Base-by-base conservation (phyloP, 2,329 filamentous ascomycete genomes). In the Rutstroemia sydowiana region DNA sequence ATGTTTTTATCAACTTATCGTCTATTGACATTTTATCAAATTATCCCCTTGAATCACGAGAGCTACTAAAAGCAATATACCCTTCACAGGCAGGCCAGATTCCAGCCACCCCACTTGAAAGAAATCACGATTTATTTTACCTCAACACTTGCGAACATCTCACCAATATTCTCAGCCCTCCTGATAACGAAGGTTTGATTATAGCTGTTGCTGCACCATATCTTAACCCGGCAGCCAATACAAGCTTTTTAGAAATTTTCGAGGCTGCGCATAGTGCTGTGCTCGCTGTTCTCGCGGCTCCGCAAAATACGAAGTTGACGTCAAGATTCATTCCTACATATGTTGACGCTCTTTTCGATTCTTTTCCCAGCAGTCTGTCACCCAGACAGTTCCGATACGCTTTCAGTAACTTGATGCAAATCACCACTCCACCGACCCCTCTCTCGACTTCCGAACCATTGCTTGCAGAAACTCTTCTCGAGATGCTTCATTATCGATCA, bases 111-210 rank as follows among this genome's bases (percentile, higher is more conserved):
- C 81, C 84, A 8, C 68, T 86, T 2, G 81, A 85, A 58, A 73
- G 83, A 28, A 79, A 75, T 54, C 71, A 84, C 7, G 84, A 88
- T 64, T 74, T 87, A n/a, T 88, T 82, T 70, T 88, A 87, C 65
- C 74, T 88, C 53, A 87, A 88, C 61, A 81, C 78, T 0, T 76
- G 79, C 4, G 84, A 88, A 65, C 81, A 87, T 63, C 84, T 88
- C 61, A 79, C 82, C 0, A 68, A 84, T 10, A 68, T 77, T 2
- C 68, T 87, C 3, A 71, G 78, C 0, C 71, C 80, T 2, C 60
- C 71, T 3, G 72, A 76, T 8, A 81, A 77, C 51, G 82, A 86
- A 60, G 73, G 79, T 6, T 69, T 86, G 4, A 71, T 87, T 4
- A 71, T 87, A 11, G 72, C 76, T 5, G 77, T 81, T 3, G 77